Percentiles rank a stretch among this genome's conserved stretches.
These are phyloP conservation scores for Guyanaporus albipodus DNA, from an alignment of 768 basidiomycete genomes.

Conservation along the genomic window DNA sequence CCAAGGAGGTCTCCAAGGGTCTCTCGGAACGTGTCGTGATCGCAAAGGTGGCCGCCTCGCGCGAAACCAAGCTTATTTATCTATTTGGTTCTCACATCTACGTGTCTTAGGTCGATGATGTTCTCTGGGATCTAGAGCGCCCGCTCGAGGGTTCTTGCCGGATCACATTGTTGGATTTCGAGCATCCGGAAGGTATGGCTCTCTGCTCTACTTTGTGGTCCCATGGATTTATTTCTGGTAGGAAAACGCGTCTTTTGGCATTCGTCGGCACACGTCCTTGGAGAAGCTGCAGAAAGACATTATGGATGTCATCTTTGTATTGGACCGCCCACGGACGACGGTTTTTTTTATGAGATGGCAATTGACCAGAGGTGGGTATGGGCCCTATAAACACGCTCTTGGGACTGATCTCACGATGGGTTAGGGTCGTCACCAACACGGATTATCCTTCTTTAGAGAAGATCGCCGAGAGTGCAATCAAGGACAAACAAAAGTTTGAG, in stretches of 20 bases:
- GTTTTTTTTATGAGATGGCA: conserved; percentile 99
- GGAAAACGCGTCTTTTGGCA: conserved; percentile 99
- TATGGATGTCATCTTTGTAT: conserved; percentile 97
- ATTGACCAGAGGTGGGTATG: conserved; percentile 64
- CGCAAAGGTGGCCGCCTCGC: conserved; percentile 61
- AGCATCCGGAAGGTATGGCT: conserved; percentile 69
- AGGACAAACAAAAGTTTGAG: conserved; percentile 98
- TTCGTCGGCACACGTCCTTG: conserved; percentile 96
- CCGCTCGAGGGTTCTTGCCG: conserved; percentile 84
- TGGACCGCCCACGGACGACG: conserved; percentile 95
- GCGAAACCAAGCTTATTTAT: no score
- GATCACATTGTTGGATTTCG: conserved; percentile 88
- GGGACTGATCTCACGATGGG: background rate
- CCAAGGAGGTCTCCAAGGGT: conserved; percentile 82
- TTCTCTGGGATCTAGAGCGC: conserved; percentile 92
- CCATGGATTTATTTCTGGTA: no score
- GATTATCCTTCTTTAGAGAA: conserved; percentile 93
- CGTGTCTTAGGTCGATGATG: conserved; percentile 62
- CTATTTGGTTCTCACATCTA: background rate
- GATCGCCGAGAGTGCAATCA: conserved; percentile 79
- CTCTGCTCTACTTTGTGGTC: no score
- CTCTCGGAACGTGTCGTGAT: conserved; percentile 89
- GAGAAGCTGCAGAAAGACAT: conserved; percentile 93
- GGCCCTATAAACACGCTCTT: no score
- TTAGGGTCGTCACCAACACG: conserved; percentile 67